Evolutionary conservation across 108 stramenopile species (phyloP).

Genomic region (Conticribra weissflogii): DNA sequence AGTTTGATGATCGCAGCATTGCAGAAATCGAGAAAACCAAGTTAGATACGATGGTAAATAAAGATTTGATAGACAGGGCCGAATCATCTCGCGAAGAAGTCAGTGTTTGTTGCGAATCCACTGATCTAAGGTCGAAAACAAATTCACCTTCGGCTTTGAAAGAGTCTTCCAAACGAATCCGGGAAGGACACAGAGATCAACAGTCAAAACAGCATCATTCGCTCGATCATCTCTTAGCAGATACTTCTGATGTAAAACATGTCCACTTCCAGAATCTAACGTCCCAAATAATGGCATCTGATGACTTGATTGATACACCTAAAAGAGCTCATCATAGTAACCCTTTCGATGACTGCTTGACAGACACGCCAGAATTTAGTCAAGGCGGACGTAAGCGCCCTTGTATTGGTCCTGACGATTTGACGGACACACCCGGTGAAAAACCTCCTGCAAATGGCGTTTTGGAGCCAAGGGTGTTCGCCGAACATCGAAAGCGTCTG

Average conservation of each 20-base stretch:
- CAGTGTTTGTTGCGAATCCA: no score
- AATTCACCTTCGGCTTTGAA: no score
- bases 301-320: conserved; percentile 15
- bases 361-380: conserved; percentile 8
- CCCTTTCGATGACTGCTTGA: conserved; percentile 1
- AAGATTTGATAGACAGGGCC: no score
- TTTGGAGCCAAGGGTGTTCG: conserved; percentile 1
- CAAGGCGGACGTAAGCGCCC: background rate
- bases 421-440: conserved; percentile 38
- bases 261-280: background rate
- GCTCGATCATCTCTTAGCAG: background rate
- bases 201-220: no score
- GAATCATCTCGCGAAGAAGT: no score
- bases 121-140: no score
- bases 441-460: background rate
- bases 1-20: background rate
- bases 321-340: background rate
- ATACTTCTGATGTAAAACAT: background rate
- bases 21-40: background rate
- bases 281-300: conserved; percentile 3
- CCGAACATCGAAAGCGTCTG: conserved; percentile 33
- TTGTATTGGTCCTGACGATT: conserved; percentile 4
- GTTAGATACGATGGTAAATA: background rate
- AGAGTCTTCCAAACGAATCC: no score
- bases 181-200: no score